Evolutionary conservation across 2,329 filamentous ascomycete species (phyloP), one percentile per base, ranked within the genome.

Genomic region (Phoma herbarum): DNA sequence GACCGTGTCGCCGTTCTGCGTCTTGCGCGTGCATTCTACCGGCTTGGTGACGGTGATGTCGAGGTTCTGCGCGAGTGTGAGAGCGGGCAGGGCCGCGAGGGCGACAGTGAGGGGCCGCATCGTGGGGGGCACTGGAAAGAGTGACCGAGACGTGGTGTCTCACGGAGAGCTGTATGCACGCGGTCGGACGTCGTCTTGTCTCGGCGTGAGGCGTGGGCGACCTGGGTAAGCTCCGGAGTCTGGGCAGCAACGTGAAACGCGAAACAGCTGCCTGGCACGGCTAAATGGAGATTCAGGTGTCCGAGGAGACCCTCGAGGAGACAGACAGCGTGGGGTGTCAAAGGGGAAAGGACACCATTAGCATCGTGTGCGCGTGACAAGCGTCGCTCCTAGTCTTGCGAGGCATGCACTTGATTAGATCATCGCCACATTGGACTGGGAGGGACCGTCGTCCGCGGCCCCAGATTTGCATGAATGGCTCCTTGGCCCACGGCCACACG

Each of bases 1-100:
- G 48, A 84, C 73, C 16, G 62, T 78, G 67, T 84, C 82, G 63
- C 82, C 81, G n/a, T 68, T 69, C 22, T 76, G 66, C 16, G 80
- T 79, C 14, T 80, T 80, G 54, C 81, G 78, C 37, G 71, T 71
- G 71, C 82, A 84, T 20, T 73, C 67, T 10, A 76, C 77, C 1
- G 75, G 61, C 45, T 75, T 74, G 18, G 78, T 80, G 63, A 77
- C 73, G 62, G 82, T 76, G 70, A 83, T 79, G 46, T 67, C 66
- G 52, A 81, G 69, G 5, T 54, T 58, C 39, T 73, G 66, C 12
- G 71, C 70, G 35, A 57, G 49, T n/a, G 61, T 62, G 48, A 69
- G 42, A 49, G 69, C 58, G 23, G 64, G 63, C 10, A 74, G 59
- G 26, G 67, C 62, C 31, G 63, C 62, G 60, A 62, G 51, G 44